Evolutionary conservation across 2,329 filamentous ascomycete species (phyloP).

Genomic region (Sarocladium oryzae): DNA sequence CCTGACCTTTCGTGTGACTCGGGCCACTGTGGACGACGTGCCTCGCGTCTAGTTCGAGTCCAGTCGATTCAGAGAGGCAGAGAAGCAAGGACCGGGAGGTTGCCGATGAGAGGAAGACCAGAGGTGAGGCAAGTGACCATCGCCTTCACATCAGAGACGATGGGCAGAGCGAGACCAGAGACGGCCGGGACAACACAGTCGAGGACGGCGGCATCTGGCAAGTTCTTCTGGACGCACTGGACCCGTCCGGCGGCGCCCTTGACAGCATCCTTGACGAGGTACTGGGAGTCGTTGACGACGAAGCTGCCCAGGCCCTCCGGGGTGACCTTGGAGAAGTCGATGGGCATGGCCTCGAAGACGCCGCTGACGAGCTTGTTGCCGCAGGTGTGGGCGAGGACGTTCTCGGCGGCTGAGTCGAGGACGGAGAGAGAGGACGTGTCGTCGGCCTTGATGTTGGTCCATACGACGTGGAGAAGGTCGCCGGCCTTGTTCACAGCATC

Average conservation of each 20-base stretch:
- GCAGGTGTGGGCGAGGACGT: conserved; percentile 11
- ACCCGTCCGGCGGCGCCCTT: neutral
- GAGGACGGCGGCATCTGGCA: conserved; percentile 1
- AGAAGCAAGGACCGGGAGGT: conserved; percentile 2
- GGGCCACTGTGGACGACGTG: too few relatives aligned
- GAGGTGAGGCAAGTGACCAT: conserved; percentile 9
- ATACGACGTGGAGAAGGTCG: conserved; percentile 9
- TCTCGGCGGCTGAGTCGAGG: conserved; percentile 8
- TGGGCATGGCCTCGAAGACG: conserved; percentile 8
- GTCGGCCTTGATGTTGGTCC: conserved; percentile 9
- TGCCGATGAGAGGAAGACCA: conserved; percentile 8
- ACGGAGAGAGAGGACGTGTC: conserved; percentile 6
- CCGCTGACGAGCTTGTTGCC: conserved; percentile 6
- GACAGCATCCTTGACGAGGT: conserved; percentile 1
- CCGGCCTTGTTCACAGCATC: neutral
- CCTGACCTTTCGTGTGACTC: too few relatives aligned
- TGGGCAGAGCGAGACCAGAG: neutral
- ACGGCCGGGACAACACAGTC: conserved; percentile 8
- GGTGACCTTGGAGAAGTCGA: conserved; percentile 9
- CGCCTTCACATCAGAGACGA: conserved; percentile 4
- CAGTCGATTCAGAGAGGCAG: conserved; percentile 7
- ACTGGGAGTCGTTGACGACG: neutral
- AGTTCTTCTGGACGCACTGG: conserved; percentile 7
- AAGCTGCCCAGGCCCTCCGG: conserved; percentile 9
- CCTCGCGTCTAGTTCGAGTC: too few relatives aligned